phyloP scores from a whole-genome alignment of 352 stramenopile genomes.

The Phytophthora citricola region DNA sequence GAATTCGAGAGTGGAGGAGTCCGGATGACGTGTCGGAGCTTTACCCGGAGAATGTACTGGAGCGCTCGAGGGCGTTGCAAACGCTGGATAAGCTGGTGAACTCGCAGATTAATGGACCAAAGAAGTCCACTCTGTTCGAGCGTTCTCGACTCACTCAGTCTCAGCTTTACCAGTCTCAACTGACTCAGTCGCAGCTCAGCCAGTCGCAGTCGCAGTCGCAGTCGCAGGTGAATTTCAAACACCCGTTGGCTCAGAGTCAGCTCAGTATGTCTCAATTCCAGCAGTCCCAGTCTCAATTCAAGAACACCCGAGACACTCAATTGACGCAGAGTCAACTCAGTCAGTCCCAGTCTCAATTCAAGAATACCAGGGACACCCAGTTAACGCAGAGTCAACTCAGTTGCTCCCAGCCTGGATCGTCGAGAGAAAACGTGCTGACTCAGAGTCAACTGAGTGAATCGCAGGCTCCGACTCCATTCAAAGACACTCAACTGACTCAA shows the following conservation, averaged over 20 bases:
- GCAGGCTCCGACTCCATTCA: neutral
- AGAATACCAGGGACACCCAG: conserved; percentile 11
- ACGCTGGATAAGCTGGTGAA: conserved; percentile 38
- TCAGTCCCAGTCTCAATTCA: neutral
- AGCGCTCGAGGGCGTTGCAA: conserved; percentile 37
- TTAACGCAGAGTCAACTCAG: conserved; percentile 26
- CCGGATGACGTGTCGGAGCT: conserved; percentile 34
- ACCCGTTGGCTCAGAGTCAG: conserved; percentile 23
- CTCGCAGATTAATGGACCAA: conserved; percentile 7
- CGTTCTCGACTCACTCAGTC: conserved; percentile 34
- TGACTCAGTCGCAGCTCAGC: neutral
- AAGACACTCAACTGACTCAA: conserved; percentile 20
- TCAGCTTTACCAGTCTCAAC: conserved; percentile 19
- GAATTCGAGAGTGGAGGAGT: conserved; percentile 33
- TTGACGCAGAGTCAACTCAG: conserved; percentile 23
- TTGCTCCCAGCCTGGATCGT: conserved; percentile 8
- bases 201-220: conserved; percentile 28
- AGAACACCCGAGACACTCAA: conserved; percentile 8
- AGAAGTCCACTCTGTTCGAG: conserved; percentile 21
- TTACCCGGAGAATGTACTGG: conserved; percentile 24
- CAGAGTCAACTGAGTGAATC: conserved; percentile 21
- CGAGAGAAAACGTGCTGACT: conserved; percentile 9
- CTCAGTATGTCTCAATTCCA: conserved; percentile 21
- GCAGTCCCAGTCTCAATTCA: conserved; percentile 11
- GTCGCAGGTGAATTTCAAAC: conserved; percentile 16